Base-by-base conservation (phyloP, 1,139 yeast genomes). In the Suhomyces yuchorum region DNA sequence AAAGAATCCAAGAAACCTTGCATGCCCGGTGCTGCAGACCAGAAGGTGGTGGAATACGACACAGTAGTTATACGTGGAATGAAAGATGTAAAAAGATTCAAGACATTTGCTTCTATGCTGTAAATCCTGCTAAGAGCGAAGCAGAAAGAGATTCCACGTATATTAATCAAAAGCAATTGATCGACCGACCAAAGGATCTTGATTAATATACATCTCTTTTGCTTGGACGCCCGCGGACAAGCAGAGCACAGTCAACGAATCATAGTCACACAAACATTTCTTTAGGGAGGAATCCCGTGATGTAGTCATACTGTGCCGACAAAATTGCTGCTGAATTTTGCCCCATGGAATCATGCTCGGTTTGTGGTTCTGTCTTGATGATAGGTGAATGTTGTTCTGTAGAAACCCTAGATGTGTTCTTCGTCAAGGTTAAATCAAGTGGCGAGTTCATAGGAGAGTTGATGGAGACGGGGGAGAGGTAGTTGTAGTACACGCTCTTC, bases 281-380 rank as follows among this genome's bases (percentile, higher is more conserved):
- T 36, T 18, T 36, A 9, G 38, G 43, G 20, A 24, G 28, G 18
- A 39, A 33, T 22, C 43, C 49, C 33, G 15, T 11, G 33, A 34
- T 24, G 20, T 33, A 44, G 12, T 46, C 46, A 12, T 24, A 36
- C 11, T 47, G 49, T 39, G 46, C 32, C 39, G 48, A 51, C 75
- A 74, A 75, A 75, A 73, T 73, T 67, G 64, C 79, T 74, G 72
- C 80, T 68, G 79, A 73, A 75, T 72, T 73, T 73, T 74, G 78
- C 78, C 71, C 78, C 76, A 72, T 62, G 46, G 56, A 57, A 66
- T 71, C 77, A 65, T 67, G 66, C 56, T 37, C 42, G 48, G 28
- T 45, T 24, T 37, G 23, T 37, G 50, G 50, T 35, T 50, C 52
- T 18, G 26, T 42, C 44, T 43, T 47, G 33, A 41, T 51, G 54